phyloP scores from a whole-genome alignment of 2,329 filamentous ascomycete species.

The Sordariomycetes sp. region DNA sequence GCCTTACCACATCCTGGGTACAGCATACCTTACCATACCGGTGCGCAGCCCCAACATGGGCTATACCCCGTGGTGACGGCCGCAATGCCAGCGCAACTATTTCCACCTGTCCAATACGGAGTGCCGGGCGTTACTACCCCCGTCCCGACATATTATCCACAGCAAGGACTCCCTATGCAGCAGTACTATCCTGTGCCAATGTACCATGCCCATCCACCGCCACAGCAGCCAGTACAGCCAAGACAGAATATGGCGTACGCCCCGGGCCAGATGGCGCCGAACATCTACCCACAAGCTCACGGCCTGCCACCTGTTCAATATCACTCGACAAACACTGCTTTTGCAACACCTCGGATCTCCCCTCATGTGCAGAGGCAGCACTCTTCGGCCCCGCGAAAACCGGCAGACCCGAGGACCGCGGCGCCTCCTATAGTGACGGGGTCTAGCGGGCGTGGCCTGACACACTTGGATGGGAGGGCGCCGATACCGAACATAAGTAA shows the following conservation, averaged over 20 bases:
- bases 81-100: conserved; percentile 22
- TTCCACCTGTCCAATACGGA: conserved; percentile 26
- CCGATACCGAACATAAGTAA: background rate
- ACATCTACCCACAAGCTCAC: conserved; percentile 19
- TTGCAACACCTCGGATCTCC: background rate
- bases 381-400: background rate
- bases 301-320: background rate
- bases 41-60: conserved; percentile 16
- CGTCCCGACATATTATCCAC: conserved; percentile 31
- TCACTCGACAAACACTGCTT: background rate
- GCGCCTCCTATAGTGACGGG: background rate
- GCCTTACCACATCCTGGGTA: conserved; percentile 27
- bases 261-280: conserved; percentile 26
- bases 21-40: conserved; percentile 22
- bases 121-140: conserved; percentile 23
- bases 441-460: background rate
- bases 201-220: conserved; percentile 21
- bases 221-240: conserved; percentile 17
- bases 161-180: conserved; percentile 26
- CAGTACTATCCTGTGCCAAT: conserved; percentile 28
- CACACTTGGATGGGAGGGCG: background rate
- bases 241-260: conserved; percentile 30
- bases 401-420: background rate
- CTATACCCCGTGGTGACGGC: conserved; percentile 19
- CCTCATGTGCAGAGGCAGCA: background rate